These are phyloP conservation scores for Nadsonia starkeyi-henricii DNA, from an alignment of 1,139 yeast genomes.

Conservation along the genomic window DNA sequence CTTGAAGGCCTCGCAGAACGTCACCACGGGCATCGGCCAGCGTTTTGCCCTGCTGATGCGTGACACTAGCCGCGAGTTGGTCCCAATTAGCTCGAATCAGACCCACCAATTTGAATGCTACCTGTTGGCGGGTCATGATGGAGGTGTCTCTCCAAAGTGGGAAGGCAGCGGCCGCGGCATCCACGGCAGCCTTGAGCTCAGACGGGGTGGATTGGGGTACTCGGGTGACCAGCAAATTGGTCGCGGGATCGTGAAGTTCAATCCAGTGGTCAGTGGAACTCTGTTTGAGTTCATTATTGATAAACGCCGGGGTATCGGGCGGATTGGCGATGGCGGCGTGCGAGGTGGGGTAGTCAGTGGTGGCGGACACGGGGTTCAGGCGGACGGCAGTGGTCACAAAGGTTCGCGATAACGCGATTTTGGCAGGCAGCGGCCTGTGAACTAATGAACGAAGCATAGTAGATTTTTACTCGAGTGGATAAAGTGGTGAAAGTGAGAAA, in stretches of 20 bases:
- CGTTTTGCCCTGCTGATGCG: slow-evolving; percentile 71
- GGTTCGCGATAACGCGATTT: background rate
- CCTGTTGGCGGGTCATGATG: slow-evolving; percentile 57
- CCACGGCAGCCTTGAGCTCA: slow-evolving; percentile 56
- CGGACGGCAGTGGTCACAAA: background rate
- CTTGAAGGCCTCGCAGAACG: slow-evolving; percentile 68
- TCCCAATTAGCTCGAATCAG: slow-evolving; percentile 59
- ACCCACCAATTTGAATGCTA: slow-evolving; percentile 59
- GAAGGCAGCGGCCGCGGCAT: slow-evolving; percentile 50
- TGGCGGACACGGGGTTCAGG: background rate
- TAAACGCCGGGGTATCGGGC: slow-evolving; percentile 40
- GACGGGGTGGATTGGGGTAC: slow-evolving; percentile 63
- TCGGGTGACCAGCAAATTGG: slow-evolving; percentile 48
- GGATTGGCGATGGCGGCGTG: slow-evolving; percentile 34
- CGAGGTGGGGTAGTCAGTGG: slow-evolving; percentile 35
- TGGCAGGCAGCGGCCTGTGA: background rate
- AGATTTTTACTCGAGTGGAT: too few relatives aligned
- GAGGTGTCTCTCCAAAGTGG: slow-evolving; percentile 45
- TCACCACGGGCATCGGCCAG: slow-evolving; percentile 69
- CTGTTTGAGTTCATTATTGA: slow-evolving; percentile 44
- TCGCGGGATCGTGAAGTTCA: slow-evolving; percentile 67
- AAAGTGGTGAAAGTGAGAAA: too few relatives aligned
- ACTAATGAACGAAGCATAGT: background rate
- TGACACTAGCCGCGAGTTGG: slow-evolving; percentile 55
- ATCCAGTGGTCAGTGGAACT: slow-evolving; percentile 49